These are phyloP conservation scores for Pleurotus citrinopileatus DNA, from an alignment of 768 basidiomycete genomes.

Conservation along the genomic window DNA sequence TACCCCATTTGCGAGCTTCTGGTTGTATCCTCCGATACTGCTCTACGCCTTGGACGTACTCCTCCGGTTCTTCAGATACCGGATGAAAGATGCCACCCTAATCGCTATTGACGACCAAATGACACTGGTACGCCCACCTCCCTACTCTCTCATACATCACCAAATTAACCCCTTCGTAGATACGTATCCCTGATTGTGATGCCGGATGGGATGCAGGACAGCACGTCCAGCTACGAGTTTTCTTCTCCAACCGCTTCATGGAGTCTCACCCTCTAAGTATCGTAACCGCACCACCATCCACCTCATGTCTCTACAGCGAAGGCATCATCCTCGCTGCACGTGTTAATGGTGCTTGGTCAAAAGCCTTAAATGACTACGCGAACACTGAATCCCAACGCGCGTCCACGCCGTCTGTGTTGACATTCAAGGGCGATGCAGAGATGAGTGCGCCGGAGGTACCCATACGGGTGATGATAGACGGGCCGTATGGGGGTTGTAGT, in stretches of 20 bases:
- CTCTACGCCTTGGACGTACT: slow-evolving; percentile 78
- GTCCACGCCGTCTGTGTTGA: slow-evolving; percentile 3
- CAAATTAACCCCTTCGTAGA: slow-evolving; percentile 34
- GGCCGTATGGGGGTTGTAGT: slow-evolving; percentile 82
- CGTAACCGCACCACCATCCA: slow-evolving; percentile 57
- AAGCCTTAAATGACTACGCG: slow-evolving; percentile 57
- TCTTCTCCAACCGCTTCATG: slow-evolving; percentile 59
- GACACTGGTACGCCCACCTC: slow-evolving; percentile 57
- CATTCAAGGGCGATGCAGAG: slow-evolving; percentile 2
- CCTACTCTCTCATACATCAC: slow-evolving; percentile 32
- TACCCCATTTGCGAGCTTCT: slow-evolving; percentile 74
- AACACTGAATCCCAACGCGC: slow-evolving; percentile 26
- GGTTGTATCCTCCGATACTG: slow-evolving; percentile 79
- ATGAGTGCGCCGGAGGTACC: slow-evolving; percentile 23
- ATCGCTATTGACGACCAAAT: slow-evolving; percentile 60
- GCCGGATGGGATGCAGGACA: slow-evolving; percentile 77
- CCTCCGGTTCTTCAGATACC: slow-evolving; percentile 63
- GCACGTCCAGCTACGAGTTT: slow-evolving; percentile 68
- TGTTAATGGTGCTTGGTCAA: slow-evolving; percentile 72
- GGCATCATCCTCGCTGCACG: slow-evolving; percentile 67
- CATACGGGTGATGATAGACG: slow-evolving; percentile 79
- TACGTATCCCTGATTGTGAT: slow-evolving; percentile 57
- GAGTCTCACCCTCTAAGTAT: slow-evolving; percentile 85
- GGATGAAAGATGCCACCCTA: slow-evolving; percentile 75
- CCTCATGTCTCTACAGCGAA: slow-evolving; percentile 31